Base-by-base conservation (phyloP, 352 stramenopile species). In the Phytopythium cucurbitacearum region DNA sequence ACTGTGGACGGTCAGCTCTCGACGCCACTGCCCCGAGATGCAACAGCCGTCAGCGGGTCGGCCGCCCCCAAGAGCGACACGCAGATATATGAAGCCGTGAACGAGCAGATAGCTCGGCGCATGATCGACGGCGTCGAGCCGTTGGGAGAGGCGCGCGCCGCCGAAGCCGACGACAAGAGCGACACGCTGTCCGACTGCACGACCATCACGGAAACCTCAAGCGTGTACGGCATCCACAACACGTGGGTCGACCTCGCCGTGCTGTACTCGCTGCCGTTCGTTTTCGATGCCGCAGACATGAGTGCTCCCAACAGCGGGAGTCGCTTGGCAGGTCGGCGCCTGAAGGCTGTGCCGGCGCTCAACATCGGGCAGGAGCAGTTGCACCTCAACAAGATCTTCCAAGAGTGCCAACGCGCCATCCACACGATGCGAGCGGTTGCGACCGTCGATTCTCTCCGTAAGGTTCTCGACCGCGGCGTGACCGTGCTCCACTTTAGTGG, bases 401-500 rank as follows among this genome's bases (percentile, higher is more conserved):
- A 71, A 28, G 82, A 92, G 51, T 80, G 70, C 39, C 80, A 92
- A 53, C 76, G 79, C 10, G 72, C 82, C 40, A 68, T 92, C 15
- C 79, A 89, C 61, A 92, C 82, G 16, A 88, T 88, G 76, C 77
- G 76, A 35, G 65, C 73, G 0, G 77, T 88, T 21, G 81, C 81
- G 43, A 90, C 79, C 1, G 73, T 90, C 16, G 82, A 92, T 37
- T 70, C 79, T 11, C 57, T 92, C 21, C 77, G 82, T 38, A 86
- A 87, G 57, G 82, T 88, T 13, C 62, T 92, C n/a, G 79, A 92
- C 46, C 77, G 82, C 7, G 76, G 81, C 1, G 79, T 88, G 7
- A 88, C 80, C 0, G 79, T 87, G 57, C 57, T 92, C 33, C 82
- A 92, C 51, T 92, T 92, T 40, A 92, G 82, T 53, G 82, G 79